phyloP scores from a whole-genome alignment of 164 flowering plant species.

The Kingdonia uniflora region DNA sequence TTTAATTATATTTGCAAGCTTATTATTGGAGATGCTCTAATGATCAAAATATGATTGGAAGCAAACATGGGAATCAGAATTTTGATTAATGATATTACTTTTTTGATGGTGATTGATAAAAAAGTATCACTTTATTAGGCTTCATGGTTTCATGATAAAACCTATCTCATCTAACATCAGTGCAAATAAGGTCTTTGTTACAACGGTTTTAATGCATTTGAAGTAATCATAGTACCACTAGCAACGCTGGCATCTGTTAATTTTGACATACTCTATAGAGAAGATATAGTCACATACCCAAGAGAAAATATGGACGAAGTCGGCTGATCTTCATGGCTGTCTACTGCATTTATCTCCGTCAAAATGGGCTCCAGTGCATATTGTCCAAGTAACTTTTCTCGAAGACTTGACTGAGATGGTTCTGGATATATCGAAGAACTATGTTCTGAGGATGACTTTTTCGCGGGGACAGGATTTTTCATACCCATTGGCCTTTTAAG shows the following conservation, averaged over 20 bases:
- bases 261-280: background rate
- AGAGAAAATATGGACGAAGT: slow-evolving; percentile 7
- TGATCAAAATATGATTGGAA: too few species aligned
- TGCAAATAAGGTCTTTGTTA: background rate
- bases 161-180: background rate
- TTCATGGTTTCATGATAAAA: too few species aligned
- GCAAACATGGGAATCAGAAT: too few species aligned
- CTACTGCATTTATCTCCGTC: slow-evolving; percentile 2
- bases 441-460: slow-evolving; percentile 12
- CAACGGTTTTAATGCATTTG: background rate
- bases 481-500: slow-evolving; percentile 36
- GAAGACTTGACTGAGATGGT: slow-evolving; percentile 12
- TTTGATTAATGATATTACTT: too few species aligned
- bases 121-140: too few species aligned
- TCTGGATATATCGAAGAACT: slow-evolving; percentile 17
- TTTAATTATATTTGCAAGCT: too few species aligned
- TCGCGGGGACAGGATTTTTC: slow-evolving; percentile 5
- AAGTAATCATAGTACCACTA: background rate
- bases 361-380: slow-evolving; percentile 7
- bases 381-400: slow-evolving; percentile 14
- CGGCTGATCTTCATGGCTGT: slow-evolving; percentile 8
- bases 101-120: too few species aligned
- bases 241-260: background rate
- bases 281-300: slow-evolving; percentile 8
- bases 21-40: too few species aligned